These are phyloP conservation scores for Phanerodontia chrysosporium DNA, from an alignment of 768 basidiomycete species.

Conservation along the genomic window DNA sequence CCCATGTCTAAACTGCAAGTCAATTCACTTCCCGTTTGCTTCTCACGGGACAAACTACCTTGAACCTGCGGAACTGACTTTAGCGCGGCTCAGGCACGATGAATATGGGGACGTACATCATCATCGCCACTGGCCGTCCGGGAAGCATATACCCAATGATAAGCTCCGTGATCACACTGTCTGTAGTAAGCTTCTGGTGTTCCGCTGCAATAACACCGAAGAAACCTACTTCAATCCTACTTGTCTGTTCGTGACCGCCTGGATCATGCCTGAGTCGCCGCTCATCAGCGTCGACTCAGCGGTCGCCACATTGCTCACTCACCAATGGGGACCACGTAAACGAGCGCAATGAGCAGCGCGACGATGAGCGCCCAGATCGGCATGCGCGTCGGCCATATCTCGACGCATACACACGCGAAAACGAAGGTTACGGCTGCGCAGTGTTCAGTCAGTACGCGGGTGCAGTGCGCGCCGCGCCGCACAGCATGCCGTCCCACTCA, in stretches of 20 bases:
- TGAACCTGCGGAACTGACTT: too few species aligned
- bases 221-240: slow-evolving; percentile 48
- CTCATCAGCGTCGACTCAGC: neutral
- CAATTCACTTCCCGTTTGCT: neutral
- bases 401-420: slow-evolving; percentile 56
- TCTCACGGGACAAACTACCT: slow-evolving; percentile 2
- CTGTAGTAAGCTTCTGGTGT: neutral
- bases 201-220: slow-evolving; percentile 14
- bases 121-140: slow-evolving; percentile 69
- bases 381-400: slow-evolving; percentile 61
- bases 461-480: neutral
- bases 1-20: slow-evolving; percentile 63
- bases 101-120: slow-evolving; percentile 49
- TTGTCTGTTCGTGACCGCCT: slow-evolving; percentile 76
- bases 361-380: slow-evolving; percentile 64
- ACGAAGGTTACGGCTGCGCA: slow-evolving; percentile 45
- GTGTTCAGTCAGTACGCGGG: neutral
- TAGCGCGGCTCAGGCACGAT: neutral
- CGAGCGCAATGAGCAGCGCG: slow-evolving; percentile 38
- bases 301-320: neutral
- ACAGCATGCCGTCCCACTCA: slow-evolving; percentile 12
- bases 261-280: slow-evolving; percentile 48
- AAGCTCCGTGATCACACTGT: slow-evolving; percentile 67
- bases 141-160: slow-evolving; percentile 56
- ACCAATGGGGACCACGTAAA: slow-evolving; percentile 75